These are phyloP conservation scores for Chlamydomonas schloesseri DNA, from an alignment of 139 green algal genomes.

Conservation along the genomic window DNA sequence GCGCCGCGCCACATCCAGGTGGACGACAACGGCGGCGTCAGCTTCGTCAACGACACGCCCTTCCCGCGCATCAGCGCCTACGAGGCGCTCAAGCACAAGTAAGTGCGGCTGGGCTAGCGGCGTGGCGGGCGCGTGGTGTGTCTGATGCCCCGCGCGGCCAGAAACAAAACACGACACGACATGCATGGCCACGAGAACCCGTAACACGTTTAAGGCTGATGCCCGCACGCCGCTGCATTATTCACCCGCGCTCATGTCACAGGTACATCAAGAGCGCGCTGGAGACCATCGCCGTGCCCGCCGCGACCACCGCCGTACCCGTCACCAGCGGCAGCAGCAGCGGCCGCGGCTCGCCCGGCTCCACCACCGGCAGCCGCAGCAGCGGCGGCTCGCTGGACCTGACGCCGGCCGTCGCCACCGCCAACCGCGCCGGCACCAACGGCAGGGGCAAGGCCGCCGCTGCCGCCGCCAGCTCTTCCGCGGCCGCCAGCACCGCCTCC, in stretches of 20 bases:
- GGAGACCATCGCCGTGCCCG: background rate
- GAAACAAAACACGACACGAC: background rate
- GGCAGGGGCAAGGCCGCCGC: background rate
- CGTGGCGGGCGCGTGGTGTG: background rate
- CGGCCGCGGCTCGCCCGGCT: too few relatives aligned
- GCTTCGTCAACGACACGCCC: slow-evolving; percentile 56
- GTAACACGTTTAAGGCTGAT: too few relatives aligned
- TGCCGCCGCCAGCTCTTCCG: background rate
- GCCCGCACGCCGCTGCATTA: too few relatives aligned
- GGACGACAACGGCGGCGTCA: slow-evolving; percentile 48
- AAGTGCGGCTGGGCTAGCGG: background rate
- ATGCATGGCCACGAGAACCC: too few relatives aligned
- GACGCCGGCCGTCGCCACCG: background rate
- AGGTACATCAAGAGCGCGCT: slow-evolving; percentile 21
- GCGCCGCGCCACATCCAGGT: slow-evolving; percentile 48
- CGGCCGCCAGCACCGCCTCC: too few relatives aligned
- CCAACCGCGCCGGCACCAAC: background rate
- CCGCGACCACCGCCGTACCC: background rate
- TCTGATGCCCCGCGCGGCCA: too few relatives aligned
- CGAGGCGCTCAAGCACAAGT: slow-evolving; percentile 63
- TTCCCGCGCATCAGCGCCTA: slow-evolving; percentile 48
- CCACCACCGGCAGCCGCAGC: background rate
- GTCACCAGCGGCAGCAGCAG: background rate
- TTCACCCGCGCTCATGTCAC: too few relatives aligned
- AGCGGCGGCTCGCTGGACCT: background rate